These are phyloP conservation scores for Yamadazyma blattariae DNA, from an alignment of 1,139 yeast genomes.

Conservation along the genomic window DNA sequence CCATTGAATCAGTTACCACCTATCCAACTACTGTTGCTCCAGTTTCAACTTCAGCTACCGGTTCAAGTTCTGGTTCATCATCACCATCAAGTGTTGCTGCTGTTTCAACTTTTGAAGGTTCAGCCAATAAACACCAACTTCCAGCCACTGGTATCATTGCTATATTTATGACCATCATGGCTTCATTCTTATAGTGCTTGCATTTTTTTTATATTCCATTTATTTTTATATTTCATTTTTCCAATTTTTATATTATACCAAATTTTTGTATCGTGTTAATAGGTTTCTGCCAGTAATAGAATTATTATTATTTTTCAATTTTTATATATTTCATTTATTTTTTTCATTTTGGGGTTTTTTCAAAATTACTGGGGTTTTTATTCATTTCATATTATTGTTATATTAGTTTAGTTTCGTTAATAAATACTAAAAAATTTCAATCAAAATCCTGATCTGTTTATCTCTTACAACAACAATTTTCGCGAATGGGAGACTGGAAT, in stretches of 20 bases:
- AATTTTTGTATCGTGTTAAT: neutral
- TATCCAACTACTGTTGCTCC: conserved; percentile 4
- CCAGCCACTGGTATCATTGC: conserved; percentile 7
- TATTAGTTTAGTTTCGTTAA: no score
- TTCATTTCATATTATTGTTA: no score
- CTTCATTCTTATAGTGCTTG: conserved; percentile 7
- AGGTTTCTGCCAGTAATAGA: no score
- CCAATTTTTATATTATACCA: no score
- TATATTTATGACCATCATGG: conserved; percentile 3
- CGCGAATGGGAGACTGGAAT: no score
- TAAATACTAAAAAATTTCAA: no score
- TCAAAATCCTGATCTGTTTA: no score
- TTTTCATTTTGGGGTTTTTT: neutral
- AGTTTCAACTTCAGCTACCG: conserved; percentile 1
- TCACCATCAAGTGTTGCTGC: conserved; percentile 6
- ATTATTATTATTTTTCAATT: no score
- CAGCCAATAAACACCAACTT: conserved; percentile 7
- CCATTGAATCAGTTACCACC: conserved; percentile 6
- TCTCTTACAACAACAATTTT: no score
- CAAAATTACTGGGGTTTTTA: no score
- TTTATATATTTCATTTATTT: neutral
- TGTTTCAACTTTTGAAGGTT: conserved; percentile 10
- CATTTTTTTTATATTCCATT: neutral
- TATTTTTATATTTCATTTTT: neutral
- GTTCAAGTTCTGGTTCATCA: conserved; percentile 1